Evolutionary conservation across 441 rosid genomes (phyloP).

Genomic region (Arabidopsis hybrid): DNA sequence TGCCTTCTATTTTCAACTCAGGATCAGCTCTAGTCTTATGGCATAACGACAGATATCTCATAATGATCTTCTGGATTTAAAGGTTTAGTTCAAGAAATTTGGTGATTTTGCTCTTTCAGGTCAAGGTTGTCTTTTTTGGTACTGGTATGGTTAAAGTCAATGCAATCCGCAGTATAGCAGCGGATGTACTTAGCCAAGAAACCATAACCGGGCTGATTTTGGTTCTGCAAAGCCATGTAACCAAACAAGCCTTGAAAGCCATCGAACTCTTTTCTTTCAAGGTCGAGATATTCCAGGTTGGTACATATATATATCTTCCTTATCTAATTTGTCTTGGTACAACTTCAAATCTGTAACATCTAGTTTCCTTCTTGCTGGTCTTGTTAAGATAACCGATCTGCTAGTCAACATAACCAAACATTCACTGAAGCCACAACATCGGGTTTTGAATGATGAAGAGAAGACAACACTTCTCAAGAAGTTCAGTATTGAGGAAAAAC

Average conservation of each 20-base stretch:
- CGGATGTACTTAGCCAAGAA: constrained; percentile 65
- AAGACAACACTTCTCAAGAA: constrained; percentile 66
- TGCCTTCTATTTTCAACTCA: constrained; percentile 5
- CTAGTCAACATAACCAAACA: constrained; percentile 91
- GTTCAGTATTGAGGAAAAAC: constrained; percentile 78
- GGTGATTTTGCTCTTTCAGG: constrained; percentile 51
- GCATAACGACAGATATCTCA: not conserved
- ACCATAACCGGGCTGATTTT: constrained; percentile 68
- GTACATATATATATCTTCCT: not conserved
- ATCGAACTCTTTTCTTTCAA: constrained; percentile 73
- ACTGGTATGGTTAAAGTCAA: constrained; percentile 71
- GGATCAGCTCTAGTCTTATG: constrained; percentile 28
- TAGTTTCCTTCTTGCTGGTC: constrained; percentile 21
- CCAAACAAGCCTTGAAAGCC: constrained; percentile 83
- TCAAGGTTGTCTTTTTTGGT: constrained; percentile 71
- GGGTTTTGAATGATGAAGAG: constrained; percentile 65
- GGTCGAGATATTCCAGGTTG: constrained; percentile 89
- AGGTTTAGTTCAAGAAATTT: constrained; percentile 16
- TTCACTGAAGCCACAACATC: constrained; percentile 74
- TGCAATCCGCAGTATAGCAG: constrained; percentile 62
- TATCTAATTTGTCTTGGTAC: not conserved
- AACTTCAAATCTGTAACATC: constrained; percentile 26
- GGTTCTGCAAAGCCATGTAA: constrained; percentile 72
- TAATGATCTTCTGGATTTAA: not conserved
- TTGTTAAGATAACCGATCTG: constrained; percentile 77